These are phyloP conservation scores for Lanmaoa pseudosensibilis DNA, from an alignment of 768 basidiomycete genomes.

Conservation along the genomic window DNA sequence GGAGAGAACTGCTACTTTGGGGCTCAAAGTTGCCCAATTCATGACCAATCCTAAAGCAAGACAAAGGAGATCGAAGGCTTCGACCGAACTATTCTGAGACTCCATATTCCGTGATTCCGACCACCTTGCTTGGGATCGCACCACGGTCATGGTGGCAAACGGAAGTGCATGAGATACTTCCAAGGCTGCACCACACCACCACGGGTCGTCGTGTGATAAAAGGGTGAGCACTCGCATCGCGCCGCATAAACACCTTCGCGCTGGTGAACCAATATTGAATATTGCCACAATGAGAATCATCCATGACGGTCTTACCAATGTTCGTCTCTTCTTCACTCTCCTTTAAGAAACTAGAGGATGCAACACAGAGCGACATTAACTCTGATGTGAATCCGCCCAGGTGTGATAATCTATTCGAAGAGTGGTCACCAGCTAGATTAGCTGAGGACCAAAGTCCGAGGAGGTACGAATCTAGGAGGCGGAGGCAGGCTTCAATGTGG, in stretches of 20 bases:
- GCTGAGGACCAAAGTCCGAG: slow-evolving; percentile 52
- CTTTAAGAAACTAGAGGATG: slow-evolving; percentile 41
- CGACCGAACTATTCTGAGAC: slow-evolving; percentile 26
- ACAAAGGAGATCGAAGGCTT: slow-evolving; percentile 68
- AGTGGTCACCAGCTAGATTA: slow-evolving; percentile 14
- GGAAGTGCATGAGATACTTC: slow-evolving; percentile 46
- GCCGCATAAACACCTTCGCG: slow-evolving; percentile 52
- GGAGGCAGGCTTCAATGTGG: slow-evolving; percentile 55
- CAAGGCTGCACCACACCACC: slow-evolving; percentile 57
- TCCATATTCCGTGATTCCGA: slow-evolving; percentile 4
- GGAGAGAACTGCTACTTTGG: slow-evolving; percentile 45
- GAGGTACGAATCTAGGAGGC: slow-evolving; percentile 61
- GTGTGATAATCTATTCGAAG: slow-evolving; percentile 8
- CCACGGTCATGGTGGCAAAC: slow-evolving; percentile 48
- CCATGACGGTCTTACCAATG: slow-evolving; percentile 15
- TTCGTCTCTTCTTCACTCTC: slow-evolving; percentile 17
- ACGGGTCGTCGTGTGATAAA: slow-evolving; percentile 59
- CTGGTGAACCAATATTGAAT: slow-evolving; percentile 20
- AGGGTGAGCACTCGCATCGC: slow-evolving; percentile 69
- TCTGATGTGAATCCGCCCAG: slow-evolving; percentile 41
- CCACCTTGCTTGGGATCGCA: slow-evolving; percentile 38
- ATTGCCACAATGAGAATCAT: not conserved
- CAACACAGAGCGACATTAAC: slow-evolving; percentile 52
- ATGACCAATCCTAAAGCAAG: slow-evolving; percentile 74
- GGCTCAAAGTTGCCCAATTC: slow-evolving; percentile 67